phyloP scores from a whole-genome alignment of 129 eudicot species.

The Arctium minus region DNA sequence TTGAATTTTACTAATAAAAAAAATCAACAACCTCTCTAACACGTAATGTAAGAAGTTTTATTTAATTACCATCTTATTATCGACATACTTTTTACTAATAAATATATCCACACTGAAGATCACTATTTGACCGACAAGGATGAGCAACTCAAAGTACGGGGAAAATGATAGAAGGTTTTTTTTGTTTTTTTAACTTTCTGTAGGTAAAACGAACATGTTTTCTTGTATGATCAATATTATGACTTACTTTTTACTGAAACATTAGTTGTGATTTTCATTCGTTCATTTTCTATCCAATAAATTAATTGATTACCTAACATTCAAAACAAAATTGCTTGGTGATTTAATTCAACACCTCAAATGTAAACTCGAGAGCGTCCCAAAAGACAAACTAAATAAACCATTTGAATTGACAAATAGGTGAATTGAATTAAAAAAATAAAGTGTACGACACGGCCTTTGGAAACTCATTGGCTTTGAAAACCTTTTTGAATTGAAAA shows the following conservation, averaged over 20 bases:
- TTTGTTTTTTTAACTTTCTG: background rate
- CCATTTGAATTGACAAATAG: background rate
- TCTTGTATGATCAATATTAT: background rate
- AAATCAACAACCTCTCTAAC: too few species aligned
- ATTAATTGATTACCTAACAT: background rate
- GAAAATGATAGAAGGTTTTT: background rate
- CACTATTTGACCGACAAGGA: background rate
- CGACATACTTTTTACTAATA: background rate
- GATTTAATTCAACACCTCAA: background rate
- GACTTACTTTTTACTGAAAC: background rate
- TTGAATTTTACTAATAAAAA: too few species aligned
- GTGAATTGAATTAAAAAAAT: background rate
- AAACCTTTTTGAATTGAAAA: background rate
- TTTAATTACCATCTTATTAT: background rate
- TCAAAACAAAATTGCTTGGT: background rate
- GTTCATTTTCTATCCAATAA: background rate
- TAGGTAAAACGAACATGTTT: background rate
- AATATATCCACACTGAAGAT: background rate
- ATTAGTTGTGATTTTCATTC: background rate
- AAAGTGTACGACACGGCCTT: background rate
- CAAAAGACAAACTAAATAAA: too few species aligned
- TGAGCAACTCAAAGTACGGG: background rate
- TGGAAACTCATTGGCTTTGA: background rate
- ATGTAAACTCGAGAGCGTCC: background rate
- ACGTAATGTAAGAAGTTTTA: background rate